Base-by-base conservation (phyloP, 73 alveolate species). In the Halteria grandinella region DNA sequence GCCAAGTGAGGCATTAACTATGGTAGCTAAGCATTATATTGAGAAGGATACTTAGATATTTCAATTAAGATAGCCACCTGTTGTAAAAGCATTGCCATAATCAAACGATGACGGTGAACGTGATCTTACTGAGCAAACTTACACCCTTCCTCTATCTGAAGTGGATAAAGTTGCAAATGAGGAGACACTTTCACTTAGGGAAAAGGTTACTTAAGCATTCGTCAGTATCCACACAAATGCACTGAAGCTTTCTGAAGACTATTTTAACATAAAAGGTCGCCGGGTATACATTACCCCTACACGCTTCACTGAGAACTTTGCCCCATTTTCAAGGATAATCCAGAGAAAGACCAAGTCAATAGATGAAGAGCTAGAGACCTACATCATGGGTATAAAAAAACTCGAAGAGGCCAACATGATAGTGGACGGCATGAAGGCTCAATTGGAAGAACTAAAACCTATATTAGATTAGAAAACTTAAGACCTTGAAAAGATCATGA, bases 1-100 rank as follows among this genome's bases (percentile, higher is more conserved):
- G 98, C 97, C 99, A 0, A 89, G 86, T 63, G 96, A 89, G 41
- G 99, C 98, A 4, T 75, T 95, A 0, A 60, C 59, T n/a, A n/a
- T n/a, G 53, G 83, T 89, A 62, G 97, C 92, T 0, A 97, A 96
- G 20, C 63, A 74, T 49, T 82, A 64, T 40, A 55, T 37, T 64
- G 48, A 31, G 25, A 14, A 29, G 57, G 41, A 60, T n/a, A 20
- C 47, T 20, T 3, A 20, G 18, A 50, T 66, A 10, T 66, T 66
- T 44, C 55, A 66, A 28, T 34, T 47, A 6, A 66, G 45, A 25
- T n/a, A 66, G 24, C 69, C 80, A 23, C 25, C 39, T 43, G 20
- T 44, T 0, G 43, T 66, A n/a, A 66, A 60, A 37, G 43, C 60
- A 60, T 8, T 47, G 14, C 43, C 57, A 39, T 86, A 84, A 17